Evolutionary conservation across 2,329 filamentous ascomycete species (phyloP).

Genomic region (Colletotrichum limetticola): DNA sequence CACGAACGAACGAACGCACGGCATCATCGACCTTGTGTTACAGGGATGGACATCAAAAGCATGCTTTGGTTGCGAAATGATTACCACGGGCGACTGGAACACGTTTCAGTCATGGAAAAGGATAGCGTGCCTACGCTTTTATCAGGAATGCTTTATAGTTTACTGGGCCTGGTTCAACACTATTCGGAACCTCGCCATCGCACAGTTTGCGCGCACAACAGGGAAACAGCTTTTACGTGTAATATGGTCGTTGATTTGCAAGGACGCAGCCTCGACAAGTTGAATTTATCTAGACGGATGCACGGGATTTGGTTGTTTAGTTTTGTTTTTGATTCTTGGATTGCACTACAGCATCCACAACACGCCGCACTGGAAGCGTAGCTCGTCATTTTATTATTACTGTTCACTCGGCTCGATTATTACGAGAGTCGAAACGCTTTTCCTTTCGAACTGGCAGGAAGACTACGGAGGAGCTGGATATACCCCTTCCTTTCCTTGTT

Average conservation of each 20-base stretch:
- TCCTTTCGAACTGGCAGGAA: slow-evolving; percentile 22
- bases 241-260: slow-evolving; percentile 7
- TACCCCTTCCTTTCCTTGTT: slow-evolving; percentile 32
- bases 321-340: slow-evolving; percentile 1
- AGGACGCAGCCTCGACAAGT: neutral
- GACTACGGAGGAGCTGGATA: slow-evolving; percentile 26
- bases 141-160: slow-evolving; percentile 7
- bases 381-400: neutral
- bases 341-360: neutral
- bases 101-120: slow-evolving; percentile 22
- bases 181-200: neutral
- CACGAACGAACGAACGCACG: slow-evolving; percentile 34
- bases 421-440: slow-evolving; percentile 11
- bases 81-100: slow-evolving; percentile 12
- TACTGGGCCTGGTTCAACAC: neutral
- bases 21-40: slow-evolving; percentile 21
- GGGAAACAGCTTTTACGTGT: slow-evolving; percentile 6
- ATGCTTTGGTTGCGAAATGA: slow-evolving; percentile 30
- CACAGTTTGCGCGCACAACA: neutral
- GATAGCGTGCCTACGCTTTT: slow-evolving; percentile 5
- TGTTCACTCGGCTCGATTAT: slow-evolving; percentile 17
- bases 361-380: slow-evolving; percentile 16
- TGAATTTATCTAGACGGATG: neutral
- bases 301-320: neutral
- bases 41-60: slow-evolving; percentile 28